A percentile compares a stretch with the other conserved stretches of the same genome.
Conservation (phyloP, 805 yeast species). For the Lipomyces yamadae region DNA sequence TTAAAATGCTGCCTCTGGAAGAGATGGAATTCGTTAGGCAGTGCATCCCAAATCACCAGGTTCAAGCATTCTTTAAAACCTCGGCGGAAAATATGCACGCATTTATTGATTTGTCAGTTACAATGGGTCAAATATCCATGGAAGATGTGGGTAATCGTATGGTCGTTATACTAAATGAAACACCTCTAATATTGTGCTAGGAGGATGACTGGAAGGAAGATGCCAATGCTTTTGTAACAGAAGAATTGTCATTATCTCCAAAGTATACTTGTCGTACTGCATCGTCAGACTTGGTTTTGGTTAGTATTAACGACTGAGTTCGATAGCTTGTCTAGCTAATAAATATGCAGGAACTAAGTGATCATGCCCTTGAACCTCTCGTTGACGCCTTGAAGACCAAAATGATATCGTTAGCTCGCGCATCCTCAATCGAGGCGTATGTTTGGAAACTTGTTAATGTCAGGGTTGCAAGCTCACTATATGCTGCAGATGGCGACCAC, state of each 20-base stretch:
- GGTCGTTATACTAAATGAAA: not conserved
- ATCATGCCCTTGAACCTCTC: slow-evolving; percentile 15
- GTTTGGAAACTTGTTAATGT: not conserved
- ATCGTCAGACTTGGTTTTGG: slow-evolving; percentile 53
- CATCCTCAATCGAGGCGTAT: not conserved
- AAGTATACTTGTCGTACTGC: slow-evolving; percentile 64
- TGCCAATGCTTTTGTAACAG: slow-evolving; percentile 71
- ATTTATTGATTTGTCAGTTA: slow-evolving; percentile 42
- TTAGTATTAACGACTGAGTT: not conserved
- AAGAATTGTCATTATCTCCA: slow-evolving; percentile 70
- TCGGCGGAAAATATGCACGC: slow-evolving; percentile 10
- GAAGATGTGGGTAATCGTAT: slow-evolving; percentile 18
- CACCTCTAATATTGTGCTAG: slow-evolving; percentile 40
- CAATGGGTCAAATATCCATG: slow-evolving; percentile 51
- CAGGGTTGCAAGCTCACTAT: not conserved
- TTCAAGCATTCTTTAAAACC: slow-evolving; percentile 11
- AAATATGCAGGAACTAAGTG: slow-evolving; percentile 5
- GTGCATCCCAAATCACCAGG: slow-evolving; percentile 14
- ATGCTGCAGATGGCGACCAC: slow-evolving; percentile 7
- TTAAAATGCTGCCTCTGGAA: slow-evolving; percentile 24
- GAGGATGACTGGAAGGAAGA: slow-evolving; percentile 61
- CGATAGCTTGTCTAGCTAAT: not conserved
- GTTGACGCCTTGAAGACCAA: slow-evolving; percentile 9
- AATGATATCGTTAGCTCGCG: slow-evolving; percentile 3
- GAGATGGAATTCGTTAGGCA: slow-evolving; percentile 28